A percentile compares a stretch with the other conserved stretches of the same genome.
phyloP scores from a whole-genome alignment of 2,329 filamentous ascomycete genomes.

The Calonectria multiphialidica region DNA sequence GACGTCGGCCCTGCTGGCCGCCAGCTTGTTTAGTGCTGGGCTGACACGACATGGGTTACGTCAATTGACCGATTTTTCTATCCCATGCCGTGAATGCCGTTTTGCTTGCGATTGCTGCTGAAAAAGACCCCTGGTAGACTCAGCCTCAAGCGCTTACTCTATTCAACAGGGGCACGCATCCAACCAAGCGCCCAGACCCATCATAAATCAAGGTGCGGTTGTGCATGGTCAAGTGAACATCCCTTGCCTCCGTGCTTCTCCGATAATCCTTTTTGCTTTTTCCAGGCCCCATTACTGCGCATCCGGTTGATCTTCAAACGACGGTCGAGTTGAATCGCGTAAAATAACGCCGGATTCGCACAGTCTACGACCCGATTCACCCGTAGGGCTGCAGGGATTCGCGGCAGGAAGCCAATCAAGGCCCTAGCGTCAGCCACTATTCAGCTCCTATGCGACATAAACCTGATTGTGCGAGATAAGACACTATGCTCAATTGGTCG shows the following conservation, averaged over 20 bases:
- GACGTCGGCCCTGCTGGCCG: not conserved
- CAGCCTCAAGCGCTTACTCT: not conserved
- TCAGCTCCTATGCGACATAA: not conserved
- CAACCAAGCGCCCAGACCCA: not conserved
- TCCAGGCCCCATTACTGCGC: not conserved
- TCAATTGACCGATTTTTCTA: not conserved
- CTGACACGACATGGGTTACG: not conserved
- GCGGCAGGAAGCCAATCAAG: not conserved
- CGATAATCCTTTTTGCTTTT: not conserved
- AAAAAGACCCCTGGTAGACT: not conserved
- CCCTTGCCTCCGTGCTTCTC: too few relatives aligned
- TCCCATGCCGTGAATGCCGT: not conserved
- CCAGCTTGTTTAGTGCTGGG: not conserved
- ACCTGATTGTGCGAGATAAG: not conserved
- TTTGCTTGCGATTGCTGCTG: not conserved
- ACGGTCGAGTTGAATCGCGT: not conserved
- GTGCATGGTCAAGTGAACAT: not conserved
- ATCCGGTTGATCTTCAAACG: too few relatives aligned
- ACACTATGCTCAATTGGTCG: not conserved
- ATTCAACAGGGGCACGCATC: not conserved
- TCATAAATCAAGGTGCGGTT: not conserved
- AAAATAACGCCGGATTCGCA: not conserved
- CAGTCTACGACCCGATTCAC: not conserved
- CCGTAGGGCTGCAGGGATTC: not conserved
- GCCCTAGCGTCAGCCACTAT: not conserved